These are phyloP conservation scores for Luvunga scandens DNA, from an alignment of 345 rosid species.

Conservation along the genomic window DNA sequence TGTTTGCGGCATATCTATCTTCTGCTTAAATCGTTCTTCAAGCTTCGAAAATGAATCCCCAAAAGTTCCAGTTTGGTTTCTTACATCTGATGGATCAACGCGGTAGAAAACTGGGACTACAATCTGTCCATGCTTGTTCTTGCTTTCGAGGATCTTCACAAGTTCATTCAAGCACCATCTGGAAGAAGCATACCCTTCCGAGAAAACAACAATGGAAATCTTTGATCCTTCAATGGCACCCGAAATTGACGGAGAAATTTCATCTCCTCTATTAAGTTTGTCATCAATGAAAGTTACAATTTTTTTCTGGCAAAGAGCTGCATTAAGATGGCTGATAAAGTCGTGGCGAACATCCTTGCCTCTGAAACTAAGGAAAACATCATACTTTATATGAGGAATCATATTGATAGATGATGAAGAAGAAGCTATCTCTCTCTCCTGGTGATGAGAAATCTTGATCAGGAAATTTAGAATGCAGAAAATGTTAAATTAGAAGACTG, in stretches of 20 bases:
- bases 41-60: not conserved
- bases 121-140: not conserved
- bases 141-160: not conserved
- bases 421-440: too few species aligned
- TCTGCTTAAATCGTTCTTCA: not conserved
- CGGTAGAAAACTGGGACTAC: not conserved
- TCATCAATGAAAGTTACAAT: not conserved
- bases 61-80: not conserved
- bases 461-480: too few species aligned
- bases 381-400: too few species aligned
- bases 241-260: not conserved
- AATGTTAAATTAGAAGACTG: too few species aligned
- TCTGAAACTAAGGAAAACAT: too few species aligned
- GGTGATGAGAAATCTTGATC: too few species aligned
- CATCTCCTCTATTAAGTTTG: not conserved
- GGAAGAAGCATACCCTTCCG: not conserved
- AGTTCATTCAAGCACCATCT: constrained; percentile 9
- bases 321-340: not conserved
- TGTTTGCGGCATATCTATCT: not conserved
- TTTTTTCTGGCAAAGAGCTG: not conserved
- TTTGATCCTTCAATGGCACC: not conserved
- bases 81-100: not conserved
- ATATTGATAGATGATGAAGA: too few species aligned
- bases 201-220: not conserved
- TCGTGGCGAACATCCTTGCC: too few species aligned